Conservation (phyloP, 225 moss, liverwort and hornwort species). For the Thuidium tamariscinum region DNA sequence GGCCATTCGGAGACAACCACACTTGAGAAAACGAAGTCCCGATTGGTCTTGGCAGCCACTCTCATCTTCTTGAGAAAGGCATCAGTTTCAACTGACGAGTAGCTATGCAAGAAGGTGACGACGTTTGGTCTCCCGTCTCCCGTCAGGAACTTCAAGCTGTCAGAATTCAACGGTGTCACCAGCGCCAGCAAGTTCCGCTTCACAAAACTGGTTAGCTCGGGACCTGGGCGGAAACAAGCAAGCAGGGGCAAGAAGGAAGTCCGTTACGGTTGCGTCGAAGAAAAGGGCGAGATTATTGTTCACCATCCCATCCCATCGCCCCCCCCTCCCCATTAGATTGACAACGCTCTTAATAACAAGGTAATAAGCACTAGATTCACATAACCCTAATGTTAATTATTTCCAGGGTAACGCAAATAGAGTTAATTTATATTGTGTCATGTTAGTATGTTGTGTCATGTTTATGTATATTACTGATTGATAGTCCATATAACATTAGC, state of each 20-base stretch:
- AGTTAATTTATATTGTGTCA: too few species aligned
- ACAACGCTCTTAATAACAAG: neutral
- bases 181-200: conserved; percentile 58
- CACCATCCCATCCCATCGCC: neutral
- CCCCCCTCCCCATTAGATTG: neutral
- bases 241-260: neutral
- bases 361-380: neutral
- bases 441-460: too few species aligned
- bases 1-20: conserved; percentile 60
- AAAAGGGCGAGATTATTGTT: neutral
- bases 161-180: conserved; percentile 48
- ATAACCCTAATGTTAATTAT: neutral
- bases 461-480: neutral
- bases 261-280: neutral
- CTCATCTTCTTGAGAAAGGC: conserved; percentile 58
- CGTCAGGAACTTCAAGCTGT: conserved; percentile 44
- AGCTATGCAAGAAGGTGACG: conserved; percentile 39
- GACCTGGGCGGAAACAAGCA: conserved; percentile 22
- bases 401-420: neutral
- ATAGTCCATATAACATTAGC: neutral
- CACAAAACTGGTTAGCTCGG: conserved; percentile 47
- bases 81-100: conserved; percentile 15
- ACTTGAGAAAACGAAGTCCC: conserved; percentile 60
- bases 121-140: conserved; percentile 74
- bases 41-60: conserved; percentile 55